Evolutionary conservation across 768 basidiomycete species (phyloP), one percentile per base, ranked within the genome.

Genomic region (Mycena pura): DNA sequence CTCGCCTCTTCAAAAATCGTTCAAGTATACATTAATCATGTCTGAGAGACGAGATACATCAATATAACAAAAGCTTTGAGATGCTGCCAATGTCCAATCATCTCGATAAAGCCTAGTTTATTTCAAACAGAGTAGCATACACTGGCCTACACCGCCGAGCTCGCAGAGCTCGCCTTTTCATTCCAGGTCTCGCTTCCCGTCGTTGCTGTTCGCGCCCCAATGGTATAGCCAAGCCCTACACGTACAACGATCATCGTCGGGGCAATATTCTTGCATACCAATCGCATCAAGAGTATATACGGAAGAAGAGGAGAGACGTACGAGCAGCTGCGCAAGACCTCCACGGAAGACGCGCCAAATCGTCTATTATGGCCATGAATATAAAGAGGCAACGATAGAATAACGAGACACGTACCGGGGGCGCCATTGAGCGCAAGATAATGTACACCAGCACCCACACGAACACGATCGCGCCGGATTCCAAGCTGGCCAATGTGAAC

Each of bases 321-420:
- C 63, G 36, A 65, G 38, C 28, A 65, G 40, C 29, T 53, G 49
- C 6, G 64, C 54, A 5, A 65, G 31, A 14, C 59, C 64, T 1
- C 64, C 64, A 13, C 64, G 64, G 64, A 65, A 65, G 15, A 60
- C 39, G 1, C 64, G 54, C 64, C 59, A 65, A 7, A 54, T 27
- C n/a, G 64, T 57, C 63, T 64, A 19, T 43, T 5, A 13, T 13
- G 27, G 22, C 15, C 24, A 24, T 29, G 11, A 29, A 22, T 28
- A n/a, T 6, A 13, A 24, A 13, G 5, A 46, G 22, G 17, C 15
- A 1, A 28, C 3, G 13, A 28, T 17, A 15, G 8, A 10, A n/a
- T 51, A 11, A 44, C 14, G 32, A 17, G 11, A 41, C 14, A 52
- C 51, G 43, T 31, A 60, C 59, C 46, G 53, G 54, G 3, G 57